Evolutionary conservation across 352 stramenopile genomes (phyloP).

Genomic region (Blastocystis sp.): DNA sequence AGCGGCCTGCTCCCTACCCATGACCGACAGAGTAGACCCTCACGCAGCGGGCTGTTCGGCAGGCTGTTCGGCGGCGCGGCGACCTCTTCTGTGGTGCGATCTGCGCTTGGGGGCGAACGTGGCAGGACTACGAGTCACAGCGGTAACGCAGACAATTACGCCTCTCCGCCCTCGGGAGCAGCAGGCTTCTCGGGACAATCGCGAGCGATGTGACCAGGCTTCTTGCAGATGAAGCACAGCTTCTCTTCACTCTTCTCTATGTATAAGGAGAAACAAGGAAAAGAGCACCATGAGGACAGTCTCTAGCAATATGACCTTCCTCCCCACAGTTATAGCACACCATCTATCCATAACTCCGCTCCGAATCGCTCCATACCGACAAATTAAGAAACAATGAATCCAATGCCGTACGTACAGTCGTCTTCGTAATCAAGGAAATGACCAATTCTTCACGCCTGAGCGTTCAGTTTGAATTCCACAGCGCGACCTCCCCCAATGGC

Average conservation of each 20-base stretch:
- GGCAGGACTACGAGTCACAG: not conserved
- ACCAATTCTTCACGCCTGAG: not conserved
- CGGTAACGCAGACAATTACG: not conserved
- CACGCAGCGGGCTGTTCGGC: not conserved
- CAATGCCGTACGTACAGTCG: not conserved
- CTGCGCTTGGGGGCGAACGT: not conserved
- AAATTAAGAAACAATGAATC: not conserved
- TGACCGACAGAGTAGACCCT: not conserved
- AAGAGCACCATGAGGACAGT: conserved; percentile 10
- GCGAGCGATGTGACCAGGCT: conserved; percentile 17
- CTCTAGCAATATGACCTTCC: conserved; percentile 29
- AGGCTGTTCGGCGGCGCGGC: not conserved
- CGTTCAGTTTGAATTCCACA: too few relatives aligned
- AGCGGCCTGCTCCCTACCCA: not conserved
- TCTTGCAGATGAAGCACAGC: conserved; percentile 59
- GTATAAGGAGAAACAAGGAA: not conserved
- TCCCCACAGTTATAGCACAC: conserved; percentile 33
- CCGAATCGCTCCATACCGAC: not conserved
- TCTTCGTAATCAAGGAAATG: conserved; percentile 37
- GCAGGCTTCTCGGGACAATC: conserved; percentile 58
- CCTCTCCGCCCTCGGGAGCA: not conserved
- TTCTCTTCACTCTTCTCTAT: conserved; percentile 36
- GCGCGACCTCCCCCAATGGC: not conserved
- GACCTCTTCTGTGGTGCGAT: not conserved
- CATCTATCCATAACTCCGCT: conserved; percentile 1